These are phyloP conservation scores for Hordeum vulgare DNA, from an alignment of 176 grass and related monocot species.

Conservation along the genomic window MorexV3_pseudomolecules_assembly NC_058518.1:21372601-21373100, in stretches of 20 bases:
- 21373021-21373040: not conserved
- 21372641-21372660: too few species aligned
- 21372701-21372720: too few species aligned
- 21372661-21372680: too few species aligned
- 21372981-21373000: constrained; percentile 47
- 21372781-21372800: too few species aligned
- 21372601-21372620: too few species aligned
- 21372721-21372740: too few species aligned
- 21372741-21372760: too few species aligned
- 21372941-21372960: constrained; percentile 67
- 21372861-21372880: not conserved
- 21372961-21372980: constrained; percentile 54
- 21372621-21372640: too few species aligned
- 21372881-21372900: not conserved
- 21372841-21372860: not conserved
- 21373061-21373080: not conserved
- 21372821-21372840: not conserved
- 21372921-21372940: constrained; percentile 61
- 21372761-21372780: too few species aligned
- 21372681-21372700: too few species aligned
- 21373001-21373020: constrained; percentile 33
- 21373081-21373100: not conserved
- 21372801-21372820: too few species aligned
- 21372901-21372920: not conserved
- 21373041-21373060: not conserved